phyloP scores from a whole-genome alignment of 495 filamentous ascomycete genomes.

The Neurospora sp. region DNA sequence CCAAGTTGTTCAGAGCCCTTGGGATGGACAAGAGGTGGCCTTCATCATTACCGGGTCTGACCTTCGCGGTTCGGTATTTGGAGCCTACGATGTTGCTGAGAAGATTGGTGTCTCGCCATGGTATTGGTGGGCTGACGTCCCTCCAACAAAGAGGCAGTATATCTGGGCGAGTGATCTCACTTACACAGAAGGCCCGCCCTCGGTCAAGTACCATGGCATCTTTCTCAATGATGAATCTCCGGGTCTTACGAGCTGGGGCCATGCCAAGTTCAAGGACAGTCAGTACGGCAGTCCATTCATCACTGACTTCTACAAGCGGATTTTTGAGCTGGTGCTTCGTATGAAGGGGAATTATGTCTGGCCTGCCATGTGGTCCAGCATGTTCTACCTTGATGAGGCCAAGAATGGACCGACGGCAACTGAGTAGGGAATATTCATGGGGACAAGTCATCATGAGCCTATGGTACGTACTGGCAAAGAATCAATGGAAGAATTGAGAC shows the following conservation, averaged over 20 bases:
- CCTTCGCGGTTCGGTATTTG: slow-evolving; percentile 51
- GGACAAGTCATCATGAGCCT: slow-evolving; percentile 55
- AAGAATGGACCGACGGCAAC: slow-evolving; percentile 49
- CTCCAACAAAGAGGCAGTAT: slow-evolving; percentile 32
- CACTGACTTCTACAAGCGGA: slow-evolving; percentile 48
- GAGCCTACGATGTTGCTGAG: slow-evolving; percentile 53
- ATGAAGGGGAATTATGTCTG: slow-evolving; percentile 57
- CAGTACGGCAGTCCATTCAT: slow-evolving; percentile 42
- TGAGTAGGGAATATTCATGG: slow-evolving; percentile 56
- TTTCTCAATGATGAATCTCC: slow-evolving; percentile 64
- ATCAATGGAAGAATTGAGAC: background rate
- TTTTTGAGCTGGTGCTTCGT: slow-evolving; percentile 56
- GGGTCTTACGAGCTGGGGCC: slow-evolving; percentile 50
- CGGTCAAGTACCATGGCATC: slow-evolving; percentile 57
- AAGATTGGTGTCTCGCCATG: slow-evolving; percentile 56
- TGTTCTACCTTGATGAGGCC: slow-evolving; percentile 53
- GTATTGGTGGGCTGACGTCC: slow-evolving; percentile 57
- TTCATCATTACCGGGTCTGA: slow-evolving; percentile 54
- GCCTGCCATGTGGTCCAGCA: slow-evolving; percentile 56
- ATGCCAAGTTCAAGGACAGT: slow-evolving; percentile 17
- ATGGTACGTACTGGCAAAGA: slow-evolving; percentile 22
- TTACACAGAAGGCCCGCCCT: slow-evolving; percentile 44
- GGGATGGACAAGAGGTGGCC: slow-evolving; percentile 34
- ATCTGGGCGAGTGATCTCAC: slow-evolving; percentile 39
- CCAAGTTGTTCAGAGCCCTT: slow-evolving; percentile 39